phyloP scores from a whole-genome alignment of 345 rosid species.

The Orychophragmus violaceus region DNA sequence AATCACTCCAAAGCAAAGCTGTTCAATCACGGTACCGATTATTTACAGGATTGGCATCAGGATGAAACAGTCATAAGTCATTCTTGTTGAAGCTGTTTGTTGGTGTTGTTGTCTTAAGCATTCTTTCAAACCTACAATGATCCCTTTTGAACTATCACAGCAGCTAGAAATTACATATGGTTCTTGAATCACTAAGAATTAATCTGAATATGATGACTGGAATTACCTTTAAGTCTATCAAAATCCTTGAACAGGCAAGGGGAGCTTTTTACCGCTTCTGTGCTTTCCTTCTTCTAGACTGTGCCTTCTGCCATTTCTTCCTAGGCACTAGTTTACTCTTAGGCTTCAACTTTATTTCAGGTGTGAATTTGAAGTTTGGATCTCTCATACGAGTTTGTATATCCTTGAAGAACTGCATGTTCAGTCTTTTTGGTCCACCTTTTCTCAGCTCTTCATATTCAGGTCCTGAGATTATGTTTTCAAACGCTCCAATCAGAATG shows the following conservation, averaged over 20 bases:
- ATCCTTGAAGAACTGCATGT: constrained; percentile 91
- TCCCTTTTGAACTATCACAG: neutral
- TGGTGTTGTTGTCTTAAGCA: constrained; percentile 1
- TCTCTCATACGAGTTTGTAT: constrained; percentile 93
- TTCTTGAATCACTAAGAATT: neutral
- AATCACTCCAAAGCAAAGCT: constrained; percentile 17
- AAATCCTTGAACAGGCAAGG: neutral
- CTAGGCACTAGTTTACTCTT: constrained; percentile 81
- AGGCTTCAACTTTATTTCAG: constrained; percentile 83
- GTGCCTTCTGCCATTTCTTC: constrained; percentile 86
- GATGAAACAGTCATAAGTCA: neutral
- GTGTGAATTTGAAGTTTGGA: constrained; percentile 80
- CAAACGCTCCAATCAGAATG: constrained; percentile 83
- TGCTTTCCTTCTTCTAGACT: constrained; percentile 82
- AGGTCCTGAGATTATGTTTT: constrained; percentile 80
- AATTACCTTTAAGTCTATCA: neutral
- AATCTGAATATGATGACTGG: neutral
- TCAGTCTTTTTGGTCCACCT: constrained; percentile 87
- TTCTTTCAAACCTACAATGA: neutral
- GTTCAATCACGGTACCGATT: constrained; percentile 11
- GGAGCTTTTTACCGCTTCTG: constrained; percentile 47
- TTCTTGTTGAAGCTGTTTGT: neutral
- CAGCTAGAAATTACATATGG: neutral
- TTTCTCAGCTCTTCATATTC: constrained; percentile 91
- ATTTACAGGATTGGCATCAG: neutral